Percentiles rank a stretch among this genome's conserved stretches.
phyloP scores from a whole-genome alignment of 192 early-diverging fungal species.

The Backusella westeae region DNA sequence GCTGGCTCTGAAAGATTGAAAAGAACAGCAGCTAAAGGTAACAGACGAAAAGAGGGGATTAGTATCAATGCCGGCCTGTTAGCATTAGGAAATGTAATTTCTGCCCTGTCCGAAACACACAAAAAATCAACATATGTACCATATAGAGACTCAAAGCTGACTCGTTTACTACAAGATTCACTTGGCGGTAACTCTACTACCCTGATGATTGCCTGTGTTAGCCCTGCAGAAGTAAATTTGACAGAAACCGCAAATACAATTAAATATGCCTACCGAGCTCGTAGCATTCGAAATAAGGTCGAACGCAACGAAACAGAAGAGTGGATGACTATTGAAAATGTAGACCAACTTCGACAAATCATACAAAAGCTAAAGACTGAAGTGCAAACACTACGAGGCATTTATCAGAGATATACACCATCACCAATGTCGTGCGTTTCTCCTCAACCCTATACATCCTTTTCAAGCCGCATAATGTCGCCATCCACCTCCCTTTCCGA shows the following conservation, averaged over 20 bases:
- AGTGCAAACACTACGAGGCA: slow-evolving; percentile 44
- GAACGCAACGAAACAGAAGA: slow-evolving; percentile 67
- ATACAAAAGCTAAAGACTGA: slow-evolving; percentile 62
- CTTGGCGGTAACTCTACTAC: slow-evolving; percentile 93
- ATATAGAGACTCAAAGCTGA: slow-evolving; percentile 97
- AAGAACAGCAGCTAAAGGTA: slow-evolving; percentile 89
- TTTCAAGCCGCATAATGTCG: slow-evolving; percentile 3
- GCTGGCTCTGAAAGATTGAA: slow-evolving; percentile 96
- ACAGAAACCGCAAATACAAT: slow-evolving; percentile 93
- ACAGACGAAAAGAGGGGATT: slow-evolving; percentile 93
- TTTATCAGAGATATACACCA: neutral
- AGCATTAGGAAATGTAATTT: slow-evolving; percentile 97
- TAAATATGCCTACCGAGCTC: slow-evolving; percentile 92
- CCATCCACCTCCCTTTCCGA: slow-evolving; percentile 15
- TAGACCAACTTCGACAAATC: slow-evolving; percentile 61
- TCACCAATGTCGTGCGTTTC: neutral
- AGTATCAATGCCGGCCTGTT: slow-evolving; percentile 94
- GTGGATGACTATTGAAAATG: slow-evolving; percentile 55
- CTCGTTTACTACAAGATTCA: slow-evolving; percentile 92
- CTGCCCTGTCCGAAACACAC: slow-evolving; percentile 83
- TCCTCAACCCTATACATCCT: neutral
- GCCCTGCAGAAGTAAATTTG: slow-evolving; percentile 78
- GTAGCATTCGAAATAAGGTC: slow-evolving; percentile 92
- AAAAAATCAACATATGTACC: slow-evolving; percentile 75
- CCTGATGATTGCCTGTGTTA: slow-evolving; percentile 93